Conservation (phyloP, 2,329 filamentous ascomycete species). For the Clonostachys rhizophaga region DNA sequence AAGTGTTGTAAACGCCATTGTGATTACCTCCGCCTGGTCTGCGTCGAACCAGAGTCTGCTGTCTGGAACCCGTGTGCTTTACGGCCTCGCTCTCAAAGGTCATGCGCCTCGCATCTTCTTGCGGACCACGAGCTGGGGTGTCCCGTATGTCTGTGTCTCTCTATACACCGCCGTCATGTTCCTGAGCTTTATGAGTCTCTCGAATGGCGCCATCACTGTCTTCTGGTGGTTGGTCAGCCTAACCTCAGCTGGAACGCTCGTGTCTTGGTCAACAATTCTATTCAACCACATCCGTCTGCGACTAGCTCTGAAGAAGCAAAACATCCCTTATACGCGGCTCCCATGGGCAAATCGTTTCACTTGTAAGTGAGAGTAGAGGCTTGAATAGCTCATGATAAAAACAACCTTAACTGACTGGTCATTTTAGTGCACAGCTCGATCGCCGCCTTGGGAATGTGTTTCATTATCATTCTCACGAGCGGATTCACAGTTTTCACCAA, state of each 20-base stretch:
- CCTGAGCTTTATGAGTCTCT: constrained; percentile 53
- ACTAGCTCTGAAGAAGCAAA: constrained; percentile 48
- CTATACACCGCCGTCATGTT: constrained; percentile 49
- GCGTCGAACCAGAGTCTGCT: constrained; percentile 63
- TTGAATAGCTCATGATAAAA: too few relatives aligned
- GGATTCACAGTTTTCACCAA: constrained; percentile 61
- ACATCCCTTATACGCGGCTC: constrained; percentile 40
- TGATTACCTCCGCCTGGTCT: constrained; percentile 68
- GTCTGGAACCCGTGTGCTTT: constrained; percentile 54
- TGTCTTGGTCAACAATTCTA: constrained; percentile 59
- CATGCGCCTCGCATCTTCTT: constrained; percentile 55
- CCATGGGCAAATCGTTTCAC: constrained; percentile 64
- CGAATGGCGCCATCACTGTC: constrained; percentile 53
- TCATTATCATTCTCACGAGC: constrained; percentile 64
- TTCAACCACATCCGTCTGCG: constrained; percentile 55
- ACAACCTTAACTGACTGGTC: too few relatives aligned
- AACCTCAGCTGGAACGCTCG: constrained; percentile 56
- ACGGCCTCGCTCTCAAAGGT: constrained; percentile 53
- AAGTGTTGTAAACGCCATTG: constrained; percentile 71
- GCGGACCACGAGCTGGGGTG: constrained; percentile 55
- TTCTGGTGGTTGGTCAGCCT: constrained; percentile 63
- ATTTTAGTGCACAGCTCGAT: constrained; percentile 54
- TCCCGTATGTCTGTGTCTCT: constrained; percentile 54
- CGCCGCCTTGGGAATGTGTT: constrained; percentile 52
- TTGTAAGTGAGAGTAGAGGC: constrained; percentile 27